Conservation (phyloP, 1,284 basidiomycete species). For the Meira miltonrushii region DNA sequence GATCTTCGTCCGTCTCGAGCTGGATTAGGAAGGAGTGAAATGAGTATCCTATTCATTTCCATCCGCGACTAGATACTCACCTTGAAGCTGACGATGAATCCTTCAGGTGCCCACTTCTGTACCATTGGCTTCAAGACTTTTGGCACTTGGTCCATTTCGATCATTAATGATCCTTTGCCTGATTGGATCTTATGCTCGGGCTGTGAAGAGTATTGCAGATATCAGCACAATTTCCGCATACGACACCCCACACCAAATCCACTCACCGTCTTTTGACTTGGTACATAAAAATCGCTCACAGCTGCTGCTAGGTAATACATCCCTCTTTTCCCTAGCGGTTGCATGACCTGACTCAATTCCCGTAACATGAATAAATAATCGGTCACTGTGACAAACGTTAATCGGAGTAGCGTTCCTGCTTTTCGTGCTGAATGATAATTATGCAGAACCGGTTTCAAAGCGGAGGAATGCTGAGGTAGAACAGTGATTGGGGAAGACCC, state of each 20-base stretch:
- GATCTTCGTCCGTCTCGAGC: slow-evolving; percentile 81
- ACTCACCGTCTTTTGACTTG: slow-evolving; percentile 14
- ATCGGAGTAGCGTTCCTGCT: slow-evolving; percentile 69
- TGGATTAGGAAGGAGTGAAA: slow-evolving; percentile 49
- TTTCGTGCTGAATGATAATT: slow-evolving; percentile 76
- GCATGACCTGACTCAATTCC: slow-evolving; percentile 64
- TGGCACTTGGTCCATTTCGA: slow-evolving; percentile 98
- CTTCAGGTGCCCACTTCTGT: slow-evolving; percentile 84
- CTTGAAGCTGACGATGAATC: slow-evolving; percentile 95
- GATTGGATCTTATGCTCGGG: slow-evolving; percentile 98
- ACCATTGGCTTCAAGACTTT: slow-evolving; percentile 90
- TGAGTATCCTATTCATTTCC: not conserved
- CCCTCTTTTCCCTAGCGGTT: slow-evolving; percentile 64
- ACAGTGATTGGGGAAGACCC: slow-evolving; percentile 60
- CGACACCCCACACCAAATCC: not conserved
- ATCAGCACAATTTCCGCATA: not conserved
- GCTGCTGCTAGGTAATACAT: slow-evolving; percentile 97
- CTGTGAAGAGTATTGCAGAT: slow-evolving; percentile 54
- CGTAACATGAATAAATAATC: slow-evolving; percentile 91
- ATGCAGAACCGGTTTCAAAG: slow-evolving; percentile 69
- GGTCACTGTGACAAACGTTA: slow-evolving; percentile 90
- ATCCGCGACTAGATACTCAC: slow-evolving; percentile 54
- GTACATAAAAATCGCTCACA: slow-evolving; percentile 84
- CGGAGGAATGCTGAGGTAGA: slow-evolving; percentile 60
- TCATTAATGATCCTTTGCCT: slow-evolving; percentile 73